A percentile compares a stretch with the other conserved stretches of the same genome.
These are phyloP conservation scores for Plasmodium blacklocki DNA, from an alignment of 169 alveolate species.

Conservation along the genomic window DNA sequence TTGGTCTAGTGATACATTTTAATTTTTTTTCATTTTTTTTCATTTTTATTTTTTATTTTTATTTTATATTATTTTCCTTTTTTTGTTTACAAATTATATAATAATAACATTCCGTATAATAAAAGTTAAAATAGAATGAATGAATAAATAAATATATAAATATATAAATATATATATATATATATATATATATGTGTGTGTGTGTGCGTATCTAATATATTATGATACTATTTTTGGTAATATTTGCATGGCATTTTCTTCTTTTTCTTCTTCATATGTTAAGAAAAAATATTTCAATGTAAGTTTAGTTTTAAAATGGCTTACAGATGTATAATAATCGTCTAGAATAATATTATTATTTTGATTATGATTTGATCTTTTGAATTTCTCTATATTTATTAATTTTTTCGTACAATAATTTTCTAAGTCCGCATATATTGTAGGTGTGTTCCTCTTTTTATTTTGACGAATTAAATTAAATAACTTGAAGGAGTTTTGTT, in stretches of 20 bases:
- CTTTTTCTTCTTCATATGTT: slow-evolving; percentile 67
- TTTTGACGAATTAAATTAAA: slow-evolving; percentile 41
- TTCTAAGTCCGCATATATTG: slow-evolving; percentile 46
- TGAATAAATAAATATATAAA: too few species aligned
- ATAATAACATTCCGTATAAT: too few species aligned
- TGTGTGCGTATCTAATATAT: neutral
- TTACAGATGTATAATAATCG: slow-evolving; percentile 56
- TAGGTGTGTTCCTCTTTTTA: slow-evolving; percentile 33
- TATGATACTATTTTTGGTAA: slow-evolving; percentile 37
- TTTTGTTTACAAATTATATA: too few species aligned
- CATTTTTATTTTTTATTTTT: too few species aligned
- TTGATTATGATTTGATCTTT: neutral
- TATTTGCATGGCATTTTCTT: slow-evolving; percentile 46
- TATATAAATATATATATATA: too few species aligned
- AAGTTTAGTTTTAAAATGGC: slow-evolving; percentile 48
- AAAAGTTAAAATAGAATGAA: too few species aligned
- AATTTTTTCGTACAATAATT: slow-evolving; percentile 45
- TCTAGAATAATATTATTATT: slow-evolving; percentile 21
- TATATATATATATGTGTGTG: too few species aligned
- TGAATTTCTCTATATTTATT: slow-evolving; percentile 11
- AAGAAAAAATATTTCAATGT: slow-evolving; percentile 44
- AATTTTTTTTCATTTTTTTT: too few species aligned
- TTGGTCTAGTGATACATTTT: too few species aligned
- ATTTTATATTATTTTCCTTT: too few species aligned
- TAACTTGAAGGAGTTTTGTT: slow-evolving; percentile 30